Percentiles rank a stretch among this genome's conserved stretches.
phyloP scores from a whole-genome alignment of 2,329 filamentous ascomycete genomes.

The Aspergillus cejpii region DNA sequence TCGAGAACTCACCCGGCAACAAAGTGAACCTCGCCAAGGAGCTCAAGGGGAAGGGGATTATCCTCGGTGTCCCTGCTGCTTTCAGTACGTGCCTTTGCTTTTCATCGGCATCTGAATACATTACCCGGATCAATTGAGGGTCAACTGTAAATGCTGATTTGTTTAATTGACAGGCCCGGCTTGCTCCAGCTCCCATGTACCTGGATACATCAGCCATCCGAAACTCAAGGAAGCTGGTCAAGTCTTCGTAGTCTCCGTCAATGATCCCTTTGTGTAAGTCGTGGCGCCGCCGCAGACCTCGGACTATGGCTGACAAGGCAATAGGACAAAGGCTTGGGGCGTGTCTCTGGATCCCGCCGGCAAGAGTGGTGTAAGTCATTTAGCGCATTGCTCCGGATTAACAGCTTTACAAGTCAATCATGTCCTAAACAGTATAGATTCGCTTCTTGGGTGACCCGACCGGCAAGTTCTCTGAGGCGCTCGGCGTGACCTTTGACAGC shows the following conservation, averaged over 20 bases:
- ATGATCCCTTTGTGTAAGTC: slow-evolving; percentile 86
- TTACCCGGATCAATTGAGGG: background rate
- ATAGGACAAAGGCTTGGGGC: slow-evolving; percentile 84
- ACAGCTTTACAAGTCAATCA: background rate
- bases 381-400: too few species aligned
- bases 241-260: slow-evolving; percentile 86
- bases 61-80: slow-evolving; percentile 78
- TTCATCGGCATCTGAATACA: background rate
- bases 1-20: slow-evolving; percentile 81
- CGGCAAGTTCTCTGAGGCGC: slow-evolving; percentile 70
- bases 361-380: slow-evolving; percentile 63
- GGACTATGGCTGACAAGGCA: background rate
- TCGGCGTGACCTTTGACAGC: slow-evolving; percentile 77
- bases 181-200: slow-evolving; percentile 67
- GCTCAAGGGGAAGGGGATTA: slow-evolving; percentile 67
- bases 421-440: slow-evolving; percentile 51
- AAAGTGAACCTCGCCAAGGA: slow-evolving; percentile 81
- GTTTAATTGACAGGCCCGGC: slow-evolving; percentile 44
- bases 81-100: slow-evolving; percentile 50
- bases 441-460: slow-evolving; percentile 82
- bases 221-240: slow-evolving; percentile 71
- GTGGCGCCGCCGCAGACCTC: too few species aligned
- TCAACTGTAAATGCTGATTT: slow-evolving; percentile 3
- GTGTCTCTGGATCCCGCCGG: slow-evolving; percentile 67
- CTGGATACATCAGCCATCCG: slow-evolving; percentile 75